Evolutionary conservation across 2,329 filamentous ascomycete genomes (phyloP), one percentile per base, ranked within the genome.

Genomic region (Colletotrichum melonis): DNA sequence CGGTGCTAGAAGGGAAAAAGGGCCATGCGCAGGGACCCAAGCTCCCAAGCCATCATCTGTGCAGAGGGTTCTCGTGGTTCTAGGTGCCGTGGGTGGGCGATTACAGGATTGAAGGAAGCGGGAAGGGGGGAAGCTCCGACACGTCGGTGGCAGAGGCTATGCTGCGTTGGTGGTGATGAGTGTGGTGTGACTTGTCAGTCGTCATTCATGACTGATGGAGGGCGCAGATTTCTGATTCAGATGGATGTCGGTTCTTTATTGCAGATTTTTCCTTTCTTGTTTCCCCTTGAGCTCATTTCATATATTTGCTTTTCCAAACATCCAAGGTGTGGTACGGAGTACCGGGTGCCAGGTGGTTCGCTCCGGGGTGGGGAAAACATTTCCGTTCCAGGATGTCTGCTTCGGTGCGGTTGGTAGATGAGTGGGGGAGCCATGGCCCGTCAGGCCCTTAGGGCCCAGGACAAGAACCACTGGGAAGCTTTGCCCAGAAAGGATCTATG

Each of bases 371-470:
- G 69, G 14, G 64, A 62, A 54, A 24, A 14, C 38, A 38, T n/a
- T 64, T 16, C 70, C 30, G 30, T 69, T 64, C 54, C 55, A 59
- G 59, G 58, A 59, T 54, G 30, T 42, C 52, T 32, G 59, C 69
- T 72, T 69, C 69, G 14, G 65, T 49, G 57, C 30, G 69, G 67
- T 73, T 73, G 70, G 67, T 73, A 49, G 67, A 38, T 42, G 56
- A 26, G 71, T 73, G 56, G 67, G 59, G 63, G 14, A 2, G 32
- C 32, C 32, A 35, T 35, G 32, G 32, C 32, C 30, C 30, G 30
- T 32, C 30, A 32, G 30, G 30, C 30, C 30, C 30, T 32, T 32
- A 9, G 30, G 30, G 9, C 8, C 30, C 32, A 12, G 32, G 32
- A 3, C 32, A 32, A 11, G 3, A 12, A 35, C 32, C 11, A 35